Evolutionary conservation across 768 basidiomycete genomes (phyloP), one percentile per base, ranked within the genome.

Genomic region (Phlebiopsis flavidoalba): DNA sequence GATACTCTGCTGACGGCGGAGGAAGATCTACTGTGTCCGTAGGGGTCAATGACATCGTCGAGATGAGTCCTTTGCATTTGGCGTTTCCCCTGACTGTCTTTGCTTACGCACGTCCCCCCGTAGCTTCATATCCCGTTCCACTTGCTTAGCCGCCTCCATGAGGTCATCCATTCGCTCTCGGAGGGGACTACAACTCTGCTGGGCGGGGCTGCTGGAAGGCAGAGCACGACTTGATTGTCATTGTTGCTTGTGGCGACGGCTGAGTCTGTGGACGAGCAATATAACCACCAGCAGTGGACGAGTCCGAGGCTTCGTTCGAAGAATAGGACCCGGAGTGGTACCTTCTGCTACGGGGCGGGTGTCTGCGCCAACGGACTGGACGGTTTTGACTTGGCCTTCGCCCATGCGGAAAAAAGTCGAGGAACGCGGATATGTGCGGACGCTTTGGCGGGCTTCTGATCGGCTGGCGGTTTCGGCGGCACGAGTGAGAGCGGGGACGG

Each of bases 1-100:
- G 86, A 68, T 89, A 90, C 37, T 77, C 78, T 40, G 85, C 76
- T 37, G 87, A 83, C 7, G 84, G 87, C 5, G 80, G 85, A 0
- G 91, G 91, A 36, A 93, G 69, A 68, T 93, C 91, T 37, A 93
- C 91, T 24, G 81, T 82, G 67, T 93, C 92, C 24, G 91, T 93
- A 11, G 91, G 91, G 73, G 93, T 91, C 65, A 93, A 85, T 31
- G 26, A 31, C 57, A 89, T 79, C 66, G 85, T 77, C 68, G 84
- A 80, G 63, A 80, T 71, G n/a, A 69, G 64, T 56, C 71, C 66
- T 60, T 72, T 70, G 62, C 73, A 74, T 47, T 67, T 70, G 56
- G 73, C 73, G 61, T 79, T 76, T n/a, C 77, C 73, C 26, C 26
- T 31, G 33, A 69, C 55, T 49, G 71, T 73, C 62, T 74, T 78